Conservation (phyloP, 1,139 yeast species). For the Hyphopichia fennica region DNA sequence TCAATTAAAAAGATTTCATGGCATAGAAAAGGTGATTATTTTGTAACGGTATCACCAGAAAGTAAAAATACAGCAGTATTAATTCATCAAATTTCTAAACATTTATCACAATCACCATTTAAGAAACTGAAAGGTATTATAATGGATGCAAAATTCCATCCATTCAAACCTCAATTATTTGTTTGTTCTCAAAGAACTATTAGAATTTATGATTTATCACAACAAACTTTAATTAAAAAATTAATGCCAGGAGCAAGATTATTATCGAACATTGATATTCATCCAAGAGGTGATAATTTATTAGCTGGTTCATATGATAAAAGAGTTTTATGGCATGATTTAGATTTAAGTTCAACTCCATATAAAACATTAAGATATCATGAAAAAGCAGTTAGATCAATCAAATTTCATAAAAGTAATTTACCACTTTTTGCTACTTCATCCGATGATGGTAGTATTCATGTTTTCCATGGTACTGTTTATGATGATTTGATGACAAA, state of each 20-base stretch:
- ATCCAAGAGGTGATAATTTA: conserved; percentile 94
- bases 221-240: conserved; percentile 80
- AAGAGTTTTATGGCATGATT: conserved; percentile 95
- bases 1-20: conserved; percentile 82
- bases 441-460: conserved; percentile 92
- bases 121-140: conserved; percentile 89
- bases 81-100: conserved; percentile 92
- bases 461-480: conserved; percentile 95
- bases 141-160: conserved; percentile 96
- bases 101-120: conserved; percentile 96
- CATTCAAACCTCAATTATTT: conserved; percentile 89
- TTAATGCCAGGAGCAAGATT: conserved; percentile 95
- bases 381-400: conserved; percentile 89
- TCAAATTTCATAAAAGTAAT: conserved; percentile 79
- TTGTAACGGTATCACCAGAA: conserved; percentile 91
- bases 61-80: conserved; percentile 86
- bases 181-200: conserved; percentile 94
- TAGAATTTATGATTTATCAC: conserved; percentile 85
- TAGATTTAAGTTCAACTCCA: conserved; percentile 86
- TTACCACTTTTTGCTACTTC: conserved; percentile 93
- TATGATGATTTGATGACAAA: conserved; percentile 95
- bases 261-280: conserved; percentile 89
- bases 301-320: conserved; percentile 92
- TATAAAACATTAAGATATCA: conserved; percentile 95
- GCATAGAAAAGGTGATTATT: conserved; percentile 98